These are phyloP conservation scores for Hydnum rufescens DNA, from an alignment of 768 basidiomycete genomes.

Conservation along the genomic window DNA sequence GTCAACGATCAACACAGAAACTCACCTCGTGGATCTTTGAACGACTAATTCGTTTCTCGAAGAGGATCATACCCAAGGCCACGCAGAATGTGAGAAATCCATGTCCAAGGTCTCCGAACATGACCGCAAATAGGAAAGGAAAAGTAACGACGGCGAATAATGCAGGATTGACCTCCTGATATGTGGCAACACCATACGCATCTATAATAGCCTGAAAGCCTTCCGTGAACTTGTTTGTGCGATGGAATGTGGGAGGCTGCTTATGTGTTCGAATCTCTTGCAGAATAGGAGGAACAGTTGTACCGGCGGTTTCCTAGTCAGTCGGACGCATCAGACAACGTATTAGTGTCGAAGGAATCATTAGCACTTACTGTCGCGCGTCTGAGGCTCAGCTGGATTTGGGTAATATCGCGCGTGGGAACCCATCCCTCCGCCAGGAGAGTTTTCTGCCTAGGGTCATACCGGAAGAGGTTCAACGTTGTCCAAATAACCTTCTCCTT, in stretches of 20 bases:
- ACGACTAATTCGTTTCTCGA: slow-evolving; percentile 64
- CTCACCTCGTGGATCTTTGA: slow-evolving; percentile 53
- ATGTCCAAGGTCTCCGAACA: slow-evolving; percentile 99
- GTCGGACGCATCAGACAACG: neutral
- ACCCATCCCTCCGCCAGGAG: slow-evolving; percentile 97
- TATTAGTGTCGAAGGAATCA: neutral
- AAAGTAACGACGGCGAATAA: slow-evolving; percentile 82
- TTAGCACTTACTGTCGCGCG: slow-evolving; percentile 48
- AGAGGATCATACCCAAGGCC: slow-evolving; percentile 66
- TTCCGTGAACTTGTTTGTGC: slow-evolving; percentile 90
- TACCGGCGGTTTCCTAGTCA: slow-evolving; percentile 70
- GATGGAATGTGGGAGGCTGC: slow-evolving; percentile 86
- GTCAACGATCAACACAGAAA: slow-evolving; percentile 1
- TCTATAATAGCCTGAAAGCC: slow-evolving; percentile 98
- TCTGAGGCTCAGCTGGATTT: slow-evolving; percentile 70
- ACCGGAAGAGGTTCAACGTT: slow-evolving; percentile 88
- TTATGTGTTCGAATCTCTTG: slow-evolving; percentile 78
- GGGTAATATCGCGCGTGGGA: slow-evolving; percentile 74
- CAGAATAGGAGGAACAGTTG: slow-evolving; percentile 77
- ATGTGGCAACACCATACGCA: slow-evolving; percentile 81
- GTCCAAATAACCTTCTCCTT: slow-evolving; percentile 96
- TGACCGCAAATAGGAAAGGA: slow-evolving; percentile 97
- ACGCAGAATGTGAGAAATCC: slow-evolving; percentile 62
- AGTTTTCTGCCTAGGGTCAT: slow-evolving; percentile 84
- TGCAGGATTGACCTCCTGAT: slow-evolving; percentile 95